Evolutionary conservation across 140 eudicot species (phyloP).

Genomic region (Oenanthe javanica): DNA sequence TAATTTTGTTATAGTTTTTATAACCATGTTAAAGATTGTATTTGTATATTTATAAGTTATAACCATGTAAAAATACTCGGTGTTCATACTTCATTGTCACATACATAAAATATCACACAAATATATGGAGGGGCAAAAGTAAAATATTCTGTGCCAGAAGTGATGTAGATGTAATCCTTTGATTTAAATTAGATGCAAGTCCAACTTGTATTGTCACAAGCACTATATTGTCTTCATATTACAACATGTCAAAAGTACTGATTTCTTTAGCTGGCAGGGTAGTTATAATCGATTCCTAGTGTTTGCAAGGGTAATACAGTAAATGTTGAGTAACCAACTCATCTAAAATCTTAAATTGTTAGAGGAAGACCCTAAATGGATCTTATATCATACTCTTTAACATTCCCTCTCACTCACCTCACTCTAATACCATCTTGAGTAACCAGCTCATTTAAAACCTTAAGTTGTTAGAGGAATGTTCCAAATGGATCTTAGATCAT

Average conservation of each 20-base stretch:
- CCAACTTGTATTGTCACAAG: neutral
- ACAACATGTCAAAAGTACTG: neutral
- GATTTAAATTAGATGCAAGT: neutral
- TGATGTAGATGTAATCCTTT: neutral
- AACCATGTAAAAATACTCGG: neutral
- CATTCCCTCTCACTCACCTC: too few relatives aligned
- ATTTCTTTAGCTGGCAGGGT: neutral
- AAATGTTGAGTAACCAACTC: too few relatives aligned
- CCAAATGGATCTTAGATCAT: too few relatives aligned
- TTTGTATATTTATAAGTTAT: too few relatives aligned
- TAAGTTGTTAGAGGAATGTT: too few relatives aligned
- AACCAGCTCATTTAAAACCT: too few relatives aligned
- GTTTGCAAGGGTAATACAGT: neutral
- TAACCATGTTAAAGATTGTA: too few relatives aligned
- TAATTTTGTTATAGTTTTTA: too few relatives aligned
- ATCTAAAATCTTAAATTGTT: too few relatives aligned
- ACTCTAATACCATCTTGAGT: too few relatives aligned
- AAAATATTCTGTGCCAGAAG: neutral
- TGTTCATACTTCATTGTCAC: neutral
- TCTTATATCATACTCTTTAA: too few relatives aligned
- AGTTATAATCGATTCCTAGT: neutral
- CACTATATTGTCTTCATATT: neutral
- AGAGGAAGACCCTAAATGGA: too few relatives aligned
- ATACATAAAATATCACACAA: neutral
- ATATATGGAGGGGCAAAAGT: slow-evolving; percentile 1